These are phyloP conservation scores for Pythium oligandrum DNA, from an alignment of 352 stramenopile species.

Conservation along the genomic window DNA sequence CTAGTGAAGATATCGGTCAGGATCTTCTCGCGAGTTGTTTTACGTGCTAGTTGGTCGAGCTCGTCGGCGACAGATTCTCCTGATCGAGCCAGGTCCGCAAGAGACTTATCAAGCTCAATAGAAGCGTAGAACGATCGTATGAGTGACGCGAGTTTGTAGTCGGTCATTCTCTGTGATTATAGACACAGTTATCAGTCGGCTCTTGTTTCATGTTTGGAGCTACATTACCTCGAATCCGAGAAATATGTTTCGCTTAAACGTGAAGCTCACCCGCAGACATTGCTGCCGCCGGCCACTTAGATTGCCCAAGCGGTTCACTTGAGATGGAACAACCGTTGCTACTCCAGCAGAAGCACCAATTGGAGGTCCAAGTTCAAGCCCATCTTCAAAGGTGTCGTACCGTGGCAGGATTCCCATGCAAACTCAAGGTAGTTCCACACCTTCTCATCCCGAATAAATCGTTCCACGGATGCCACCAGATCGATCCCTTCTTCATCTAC, in stretches of 20 bases:
- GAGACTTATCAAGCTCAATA: conserved; percentile 32
- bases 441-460: conserved; percentile 29
- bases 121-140: conserved; percentile 31
- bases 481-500: conserved; percentile 57
- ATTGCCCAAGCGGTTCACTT: not conserved
- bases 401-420: conserved; percentile 33
- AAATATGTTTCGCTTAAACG: conserved; percentile 37
- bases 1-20: conserved; percentile 34
- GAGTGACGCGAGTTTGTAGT: conserved; percentile 12
- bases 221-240: conserved; percentile 3
- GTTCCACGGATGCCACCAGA: conserved; percentile 38
- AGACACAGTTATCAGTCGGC: no score
- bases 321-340: conserved; percentile 1
- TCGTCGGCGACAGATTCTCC: conserved; percentile 15
- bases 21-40: conserved; percentile 30
- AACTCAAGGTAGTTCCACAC: conserved; percentile 30
- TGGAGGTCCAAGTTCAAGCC: not conserved
- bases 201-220: no score
- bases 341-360: not conserved
- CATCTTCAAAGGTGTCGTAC: conserved; percentile 13
- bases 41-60: conserved; percentile 30
- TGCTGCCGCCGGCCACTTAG: no score
- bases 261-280: conserved; percentile 33
- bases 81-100: conserved; percentile 26
- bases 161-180: conserved; percentile 8